Percentiles rank a stretch among this genome's conserved stretches.
phyloP scores from a whole-genome alignment of 768 basidiomycete genomes.

The Collybia sordida region DNA sequence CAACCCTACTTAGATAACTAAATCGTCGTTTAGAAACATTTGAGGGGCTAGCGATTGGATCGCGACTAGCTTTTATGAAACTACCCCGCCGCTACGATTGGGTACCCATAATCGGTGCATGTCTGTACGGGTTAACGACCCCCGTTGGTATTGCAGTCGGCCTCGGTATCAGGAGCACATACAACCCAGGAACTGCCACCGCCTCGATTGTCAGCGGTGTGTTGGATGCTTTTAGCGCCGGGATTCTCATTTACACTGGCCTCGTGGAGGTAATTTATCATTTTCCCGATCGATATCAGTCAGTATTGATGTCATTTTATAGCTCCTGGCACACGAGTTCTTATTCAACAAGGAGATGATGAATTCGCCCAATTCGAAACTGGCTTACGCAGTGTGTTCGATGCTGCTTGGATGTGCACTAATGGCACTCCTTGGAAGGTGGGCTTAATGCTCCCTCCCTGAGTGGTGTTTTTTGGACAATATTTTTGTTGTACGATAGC shows the following conservation, averaged over 20 bases:
- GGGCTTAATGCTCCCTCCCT: conserved; percentile 59
- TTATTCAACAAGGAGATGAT: conserved; percentile 87
- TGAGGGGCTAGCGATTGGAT: conserved; percentile 91
- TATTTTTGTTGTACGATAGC: background rate
- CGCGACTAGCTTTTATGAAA: conserved; percentile 78
- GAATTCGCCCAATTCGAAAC: conserved; percentile 57
- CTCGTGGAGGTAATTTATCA: conserved; percentile 12
- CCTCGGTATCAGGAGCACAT: conserved; percentile 70
- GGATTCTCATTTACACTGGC: conserved; percentile 87
- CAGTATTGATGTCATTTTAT: conserved; percentile 13
- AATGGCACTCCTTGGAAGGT: conserved; percentile 90
- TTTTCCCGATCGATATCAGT: background rate
- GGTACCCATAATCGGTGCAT: conserved; percentile 58
- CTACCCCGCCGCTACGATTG: conserved; percentile 54
- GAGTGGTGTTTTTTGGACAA: background rate
- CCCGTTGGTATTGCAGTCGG: conserved; percentile 89
- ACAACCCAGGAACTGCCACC: conserved; percentile 77
- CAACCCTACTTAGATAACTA: background rate
- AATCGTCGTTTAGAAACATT: conserved; percentile 68
- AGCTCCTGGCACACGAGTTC: conserved; percentile 94
- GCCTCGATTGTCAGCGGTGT: conserved; percentile 84
- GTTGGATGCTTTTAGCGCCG: conserved; percentile 82
- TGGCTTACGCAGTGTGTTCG: conserved; percentile 73
- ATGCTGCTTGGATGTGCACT: conserved; percentile 82
- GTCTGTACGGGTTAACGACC: conserved; percentile 74